Evolutionary conservation across 495 filamentous ascomycete genomes (phyloP).

Genomic region (Cercophora sp.): DNA sequence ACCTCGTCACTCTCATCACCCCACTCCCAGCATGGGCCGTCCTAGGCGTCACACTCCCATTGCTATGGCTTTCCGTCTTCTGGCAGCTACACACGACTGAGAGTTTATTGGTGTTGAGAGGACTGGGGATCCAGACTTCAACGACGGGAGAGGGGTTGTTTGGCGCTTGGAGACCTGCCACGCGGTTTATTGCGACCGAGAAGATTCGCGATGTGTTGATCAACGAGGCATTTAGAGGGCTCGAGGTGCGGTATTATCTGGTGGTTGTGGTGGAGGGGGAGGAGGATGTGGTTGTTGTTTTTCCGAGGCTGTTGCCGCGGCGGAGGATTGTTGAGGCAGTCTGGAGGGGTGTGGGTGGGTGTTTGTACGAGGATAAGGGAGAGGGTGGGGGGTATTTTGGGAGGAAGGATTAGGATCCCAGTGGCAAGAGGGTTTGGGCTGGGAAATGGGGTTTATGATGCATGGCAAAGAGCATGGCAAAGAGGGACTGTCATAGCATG

Average conservation of each 20-base stretch:
- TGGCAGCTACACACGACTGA: slow-evolving; percentile 60
- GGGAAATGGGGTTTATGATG: too few relatives aligned
- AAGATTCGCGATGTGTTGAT: slow-evolving; percentile 89
- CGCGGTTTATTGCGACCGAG: slow-evolving; percentile 89
- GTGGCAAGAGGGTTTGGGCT: too few relatives aligned
- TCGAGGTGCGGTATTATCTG: slow-evolving; percentile 86
- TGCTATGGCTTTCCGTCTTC: slow-evolving; percentile 33
- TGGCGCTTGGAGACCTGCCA: slow-evolving; percentile 39
- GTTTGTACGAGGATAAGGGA: slow-evolving; percentile 60
- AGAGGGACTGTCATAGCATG: too few relatives aligned
- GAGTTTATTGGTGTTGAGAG: slow-evolving; percentile 80
- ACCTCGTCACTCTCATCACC: slow-evolving; percentile 27
- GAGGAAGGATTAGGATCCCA: not conserved
- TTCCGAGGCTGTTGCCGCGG: slow-evolving; percentile 73
- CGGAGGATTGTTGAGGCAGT: slow-evolving; percentile 72
- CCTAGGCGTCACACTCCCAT: slow-evolving; percentile 8
- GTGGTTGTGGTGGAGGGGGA: slow-evolving; percentile 90
- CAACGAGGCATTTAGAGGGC: slow-evolving; percentile 91
- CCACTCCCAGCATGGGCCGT: slow-evolving; percentile 33
- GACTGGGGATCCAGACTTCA: slow-evolving; percentile 86
- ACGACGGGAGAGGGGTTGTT: slow-evolving; percentile 54
- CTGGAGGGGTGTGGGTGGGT: slow-evolving; percentile 74
- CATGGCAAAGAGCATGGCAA: too few relatives aligned
- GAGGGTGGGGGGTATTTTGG: slow-evolving; percentile 3
- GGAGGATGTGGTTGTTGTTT: slow-evolving; percentile 84